Conservation (phyloP, 148 eudicot species). For the Rhododendron molle region DNA sequence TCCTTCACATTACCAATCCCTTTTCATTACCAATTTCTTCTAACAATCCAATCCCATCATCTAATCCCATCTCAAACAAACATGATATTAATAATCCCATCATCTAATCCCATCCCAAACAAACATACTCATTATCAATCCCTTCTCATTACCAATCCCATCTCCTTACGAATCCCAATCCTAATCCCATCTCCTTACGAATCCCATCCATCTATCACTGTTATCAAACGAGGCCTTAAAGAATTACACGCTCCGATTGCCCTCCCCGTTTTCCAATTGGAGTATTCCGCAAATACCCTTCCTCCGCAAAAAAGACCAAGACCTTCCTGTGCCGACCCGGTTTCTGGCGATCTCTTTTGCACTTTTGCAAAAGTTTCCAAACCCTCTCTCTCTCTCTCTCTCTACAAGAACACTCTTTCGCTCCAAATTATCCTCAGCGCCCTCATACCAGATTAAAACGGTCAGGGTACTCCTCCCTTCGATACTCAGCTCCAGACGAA, state of each 20-base stretch:
- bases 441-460: background rate
- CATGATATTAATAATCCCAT: too few relatives aligned
- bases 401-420: background rate
- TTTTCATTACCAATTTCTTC: too few relatives aligned
- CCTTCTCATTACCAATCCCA: too few relatives aligned
- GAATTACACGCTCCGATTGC: background rate
- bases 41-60: too few relatives aligned
- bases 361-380: background rate
- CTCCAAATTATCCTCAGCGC: background rate
- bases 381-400: slow-evolving; percentile 9
- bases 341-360: slow-evolving; percentile 1
- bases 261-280: background rate
- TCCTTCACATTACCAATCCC: too few relatives aligned
- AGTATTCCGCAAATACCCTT: background rate
- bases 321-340: background rate
- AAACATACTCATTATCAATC: too few relatives aligned
- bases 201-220: too few relatives aligned
- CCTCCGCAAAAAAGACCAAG: background rate
- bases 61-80: too few relatives aligned
- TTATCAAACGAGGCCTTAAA: too few relatives aligned
- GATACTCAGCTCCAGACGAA: background rate
- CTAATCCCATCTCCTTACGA: too few relatives aligned
- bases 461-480: background rate
- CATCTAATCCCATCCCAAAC: too few relatives aligned
- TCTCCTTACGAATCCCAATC: too few relatives aligned